Conservation (phyloP, 1,139 yeast genomes). For the Hemisphaericaspora lyxosophila region DNA sequence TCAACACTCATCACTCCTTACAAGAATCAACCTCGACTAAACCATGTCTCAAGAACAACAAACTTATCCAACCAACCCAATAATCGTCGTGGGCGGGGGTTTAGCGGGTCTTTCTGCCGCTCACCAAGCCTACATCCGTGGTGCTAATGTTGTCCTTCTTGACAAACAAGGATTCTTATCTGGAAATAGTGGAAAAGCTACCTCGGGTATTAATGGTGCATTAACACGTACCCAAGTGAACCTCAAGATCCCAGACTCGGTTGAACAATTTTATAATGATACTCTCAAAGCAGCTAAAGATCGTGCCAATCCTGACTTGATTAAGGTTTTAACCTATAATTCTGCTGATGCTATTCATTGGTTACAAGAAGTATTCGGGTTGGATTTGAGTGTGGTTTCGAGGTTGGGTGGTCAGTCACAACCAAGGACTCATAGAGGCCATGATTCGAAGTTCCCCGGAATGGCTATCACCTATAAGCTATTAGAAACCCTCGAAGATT, state of each 20-base stretch:
- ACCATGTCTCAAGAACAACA: conserved; percentile 10
- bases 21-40: no score
- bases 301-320: conserved; percentile 55
- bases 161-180: conserved; percentile 68
- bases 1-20: no score
- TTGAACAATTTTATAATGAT: conserved; percentile 61
- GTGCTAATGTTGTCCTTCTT: conserved; percentile 56
- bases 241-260: conserved; percentile 53
- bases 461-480: conserved; percentile 71
- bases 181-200: conserved; percentile 80
- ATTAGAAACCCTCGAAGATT: conserved; percentile 51
- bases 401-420: conserved; percentile 75
- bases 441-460: conserved; percentile 67
- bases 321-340: conserved; percentile 49
- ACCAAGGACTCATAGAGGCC: conserved; percentile 75
- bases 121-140: conserved; percentile 58
- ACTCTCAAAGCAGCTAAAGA: conserved; percentile 66
- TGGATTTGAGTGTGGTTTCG: conserved; percentile 65
- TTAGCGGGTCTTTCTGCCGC: conserved; percentile 80
- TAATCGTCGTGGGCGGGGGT: conserved; percentile 78
- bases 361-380: conserved; percentile 61
- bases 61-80: conserved; percentile 38
- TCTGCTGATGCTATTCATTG: conserved; percentile 68
- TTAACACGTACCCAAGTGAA: conserved; percentile 59
- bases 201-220: conserved; percentile 81